Percentiles rank a stretch among this genome's conserved stretches.
Evolutionary conservation across 352 stramenopile species (phyloP).

Genomic region (Pythium rishiriense): DNA sequence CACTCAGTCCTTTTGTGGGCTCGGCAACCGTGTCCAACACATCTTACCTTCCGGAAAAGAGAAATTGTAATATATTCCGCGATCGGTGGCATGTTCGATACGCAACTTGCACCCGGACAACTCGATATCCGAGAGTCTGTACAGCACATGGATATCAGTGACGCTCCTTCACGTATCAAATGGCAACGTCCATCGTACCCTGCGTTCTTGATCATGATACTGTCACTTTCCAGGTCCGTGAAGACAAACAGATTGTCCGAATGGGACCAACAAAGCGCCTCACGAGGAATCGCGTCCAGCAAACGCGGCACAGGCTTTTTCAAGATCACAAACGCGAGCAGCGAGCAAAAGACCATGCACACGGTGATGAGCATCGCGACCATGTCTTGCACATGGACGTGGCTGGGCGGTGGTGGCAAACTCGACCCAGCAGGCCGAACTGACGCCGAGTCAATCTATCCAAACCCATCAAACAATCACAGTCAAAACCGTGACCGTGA

Average conservation of each 20-base stretch:
- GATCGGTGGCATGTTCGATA: constrained; percentile 22
- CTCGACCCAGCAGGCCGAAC: not conserved
- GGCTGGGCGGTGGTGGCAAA: not conserved
- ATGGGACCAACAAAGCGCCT: constrained; percentile 24
- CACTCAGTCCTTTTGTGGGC: not conserved
- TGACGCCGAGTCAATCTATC: constrained; percentile 4
- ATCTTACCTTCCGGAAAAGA: constrained; percentile 28
- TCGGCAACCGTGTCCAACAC: not conserved
- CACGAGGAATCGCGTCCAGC: constrained; percentile 23
- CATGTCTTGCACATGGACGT: constrained; percentile 25
- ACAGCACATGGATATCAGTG: not conserved
- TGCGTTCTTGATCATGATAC: constrained; percentile 30
- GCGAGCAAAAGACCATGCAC: constrained; percentile 26
- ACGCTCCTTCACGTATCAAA: not conserved
- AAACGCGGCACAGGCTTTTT: constrained; percentile 27
- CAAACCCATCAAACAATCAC: not conserved
- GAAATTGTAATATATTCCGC: constrained; percentile 32
- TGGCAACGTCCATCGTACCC: constrained; percentile 4
- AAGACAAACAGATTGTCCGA: constrained; percentile 28
- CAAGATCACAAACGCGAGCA: constrained; percentile 28
- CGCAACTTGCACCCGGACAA: constrained; percentile 23
- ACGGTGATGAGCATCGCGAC: constrained; percentile 23
- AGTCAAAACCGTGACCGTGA: no score
- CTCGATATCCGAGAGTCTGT: constrained; percentile 23
- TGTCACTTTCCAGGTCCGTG: constrained; percentile 25